Base-by-base conservation (phyloP, 345 rosid genomes). In the Salix suchowensis region DNA sequence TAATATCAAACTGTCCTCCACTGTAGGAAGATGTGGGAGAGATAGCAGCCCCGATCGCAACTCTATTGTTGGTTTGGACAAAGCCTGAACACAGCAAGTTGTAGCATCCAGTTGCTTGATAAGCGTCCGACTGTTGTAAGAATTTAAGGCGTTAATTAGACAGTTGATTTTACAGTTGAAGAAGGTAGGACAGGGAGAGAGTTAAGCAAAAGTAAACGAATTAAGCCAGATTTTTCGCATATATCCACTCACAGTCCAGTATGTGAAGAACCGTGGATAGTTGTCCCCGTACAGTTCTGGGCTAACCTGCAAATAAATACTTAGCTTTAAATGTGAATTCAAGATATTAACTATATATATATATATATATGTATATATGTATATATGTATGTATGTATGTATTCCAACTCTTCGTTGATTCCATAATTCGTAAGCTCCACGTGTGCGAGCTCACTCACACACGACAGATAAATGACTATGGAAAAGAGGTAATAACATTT, bases 1-100 rank as follows among this genome's bases (percentile, higher is more conserved):
- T 94, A 16, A 96, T 96, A 60, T 96, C 99, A 72, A 96, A 96
- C 77, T 96, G 99, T 28, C 98, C 92, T 6, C 97, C 99, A 32
- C 13, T 78, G 78, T 90, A 94, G 3, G 95, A 80, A n/a, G 99
- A 96, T 18, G 92, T 87, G 23, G 99, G 98, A 72, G 98, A 91
- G 78, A 96, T 96, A 4, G 98, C 97, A 73, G 99, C 98, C 64
- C 99, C 99, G 2, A 96, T 89, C 9, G 98, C 98, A 50, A 96
- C 86, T 82, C 86, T 74, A 23, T 83, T 88, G 79, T 91, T 93
- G 39, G 99, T 96, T 80, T 96, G 99, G 34, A 96, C 90, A 44
- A 96, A 96, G 42, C 99, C 99, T 3, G 99, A 92, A 75, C 99
- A 96, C 7, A 94, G 80, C 86, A 94, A 81, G 85, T 96, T 96